A percentile compares a stretch with the other conserved stretches of the same genome.
Conservation (phyloP, 345 rosid species). For the Diplotaxis tenuifolia region DNA sequence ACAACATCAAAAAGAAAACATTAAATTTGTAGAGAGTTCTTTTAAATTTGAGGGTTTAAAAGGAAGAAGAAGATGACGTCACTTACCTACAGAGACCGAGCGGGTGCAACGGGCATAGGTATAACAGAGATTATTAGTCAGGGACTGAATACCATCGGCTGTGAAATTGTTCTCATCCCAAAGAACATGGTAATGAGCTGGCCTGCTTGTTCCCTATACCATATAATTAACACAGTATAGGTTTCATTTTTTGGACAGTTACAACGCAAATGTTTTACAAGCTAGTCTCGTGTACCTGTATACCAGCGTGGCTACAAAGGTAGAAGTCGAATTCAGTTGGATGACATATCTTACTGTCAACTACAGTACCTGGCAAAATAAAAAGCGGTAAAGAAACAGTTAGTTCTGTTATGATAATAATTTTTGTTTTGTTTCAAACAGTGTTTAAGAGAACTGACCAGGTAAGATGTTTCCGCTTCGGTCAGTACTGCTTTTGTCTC, state of each 20-base stretch:
- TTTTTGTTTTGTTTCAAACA: not conserved
- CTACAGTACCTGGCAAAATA: slow-evolving; percentile 75
- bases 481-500: slow-evolving; percentile 87
- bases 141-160: slow-evolving; percentile 91
- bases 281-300: slow-evolving; percentile 61
- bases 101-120: slow-evolving; percentile 98
- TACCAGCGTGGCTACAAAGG: slow-evolving; percentile 98
- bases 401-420: not conserved
- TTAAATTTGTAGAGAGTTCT: not conserved
- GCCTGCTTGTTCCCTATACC: slow-evolving; percentile 91
- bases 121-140: slow-evolving; percentile 94
- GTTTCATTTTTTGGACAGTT: not conserved
- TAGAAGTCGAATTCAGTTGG: slow-evolving; percentile 96
- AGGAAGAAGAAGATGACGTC: not conserved
- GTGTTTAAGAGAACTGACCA: slow-evolving; percentile 44
- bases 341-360: slow-evolving; percentile 93
- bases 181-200: slow-evolving; percentile 97
- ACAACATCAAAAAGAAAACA: not conserved
- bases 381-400: not conserved
- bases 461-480: slow-evolving; percentile 94
- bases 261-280: not conserved
- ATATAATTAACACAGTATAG: not conserved
- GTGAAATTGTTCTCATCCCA: slow-evolving; percentile 99
- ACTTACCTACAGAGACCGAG: slow-evolving; percentile 87
- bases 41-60: not conserved